Base-by-base conservation (phyloP, 306 rosid genomes). In the Cucumis hystrix region DNA sequence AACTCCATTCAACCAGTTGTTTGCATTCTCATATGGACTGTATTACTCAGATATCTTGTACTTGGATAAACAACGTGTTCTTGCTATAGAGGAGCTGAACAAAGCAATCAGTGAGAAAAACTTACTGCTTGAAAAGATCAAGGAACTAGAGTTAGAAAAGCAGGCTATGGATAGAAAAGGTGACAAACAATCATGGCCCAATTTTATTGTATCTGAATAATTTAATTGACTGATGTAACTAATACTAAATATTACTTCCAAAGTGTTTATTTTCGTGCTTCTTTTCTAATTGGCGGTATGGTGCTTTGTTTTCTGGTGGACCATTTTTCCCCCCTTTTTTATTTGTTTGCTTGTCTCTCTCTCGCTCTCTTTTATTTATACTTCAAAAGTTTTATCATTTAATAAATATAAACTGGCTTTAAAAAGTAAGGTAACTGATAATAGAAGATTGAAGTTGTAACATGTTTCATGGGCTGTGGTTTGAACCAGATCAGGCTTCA, bases 41-140 rank as follows among this genome's bases (percentile, higher is more conserved):
- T 74, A 59, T 25, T 67, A 15, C 71, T 28, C 80, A 93, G 98
- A 91, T 77, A 91, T 93, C 76, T 61, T 91, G 49, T 87, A 80
- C 86, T 85, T 93, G 52, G 87, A 93, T 81, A 85, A 85, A 60
- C 89, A 88, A 28, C 93, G 97, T 43, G 84, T 79, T 41, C 66
- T 63, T 86, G 97, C 96, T 20, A 56, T 87, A 14, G 89, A 88
- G 84, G 91, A 88, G 82, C 88, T 89, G 71, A 80, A 82, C 82
- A 85, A 79, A 82, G 63, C 78, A 14, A 88, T 81, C 77, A 56
- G 45, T 70, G 97, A 91, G 85, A 91, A 89, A 10, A 77, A 80
- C 69, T 82, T 54, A 17, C 73, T 91, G 77, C 80, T 89, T 10
- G 77, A 77, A 58, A 87, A 40, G 90, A 80, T 93, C 28, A 81